Base-by-base conservation (phyloP, 176 grass and related monocot genomes). In the Lolium rigidum region DNA sequence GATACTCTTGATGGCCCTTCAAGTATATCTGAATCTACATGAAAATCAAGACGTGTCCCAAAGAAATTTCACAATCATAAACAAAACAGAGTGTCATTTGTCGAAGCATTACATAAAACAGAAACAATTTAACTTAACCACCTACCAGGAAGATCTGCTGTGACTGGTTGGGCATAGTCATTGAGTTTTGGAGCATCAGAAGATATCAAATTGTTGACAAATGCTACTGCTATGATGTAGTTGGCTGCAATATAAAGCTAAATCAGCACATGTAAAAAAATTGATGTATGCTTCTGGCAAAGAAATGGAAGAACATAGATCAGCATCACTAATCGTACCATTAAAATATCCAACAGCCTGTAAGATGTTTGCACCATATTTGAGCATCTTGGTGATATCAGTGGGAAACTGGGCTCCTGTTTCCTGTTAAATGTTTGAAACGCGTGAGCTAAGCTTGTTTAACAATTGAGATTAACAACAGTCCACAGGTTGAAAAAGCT, bases 331-430 rank as follows among this genome's bases (percentile, higher is more conserved):
- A 72, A 71, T 41, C 15, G 76, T 93, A 99, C 97, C 88, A 82
- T 83, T 93, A 85, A 99, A 99, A 88, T 94, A 93, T 83, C 97
- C 97, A 86, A 92, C 82, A 56, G 92, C 92, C 85, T 99, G 97
- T 83, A 99, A 90, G 48, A 99, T 96, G 78, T 99, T 99, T 57
- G 97, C 93, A 48, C 97, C 97, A 26, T 96, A 99, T 85, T 99
- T 99, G 52, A 99, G 94, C 97, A 99, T 94, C 85, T 83, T 96
- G 6, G 97, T 99, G 77, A 99, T 95, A 94, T 99, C 97, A 25
- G 90, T 87, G 17, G 97, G 97, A 26, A 99, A 89, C 79, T 93
- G 97, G 74, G 97, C 90, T 77, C 97, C 97, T 37, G 82, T 77
- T 81, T 96, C 97, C 97, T 99, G 88, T 76, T 78, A 78, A 65